Conservation (phyloP, 768 basidiomycete genomes). For the Pleurotus cornucopiae region DNA sequence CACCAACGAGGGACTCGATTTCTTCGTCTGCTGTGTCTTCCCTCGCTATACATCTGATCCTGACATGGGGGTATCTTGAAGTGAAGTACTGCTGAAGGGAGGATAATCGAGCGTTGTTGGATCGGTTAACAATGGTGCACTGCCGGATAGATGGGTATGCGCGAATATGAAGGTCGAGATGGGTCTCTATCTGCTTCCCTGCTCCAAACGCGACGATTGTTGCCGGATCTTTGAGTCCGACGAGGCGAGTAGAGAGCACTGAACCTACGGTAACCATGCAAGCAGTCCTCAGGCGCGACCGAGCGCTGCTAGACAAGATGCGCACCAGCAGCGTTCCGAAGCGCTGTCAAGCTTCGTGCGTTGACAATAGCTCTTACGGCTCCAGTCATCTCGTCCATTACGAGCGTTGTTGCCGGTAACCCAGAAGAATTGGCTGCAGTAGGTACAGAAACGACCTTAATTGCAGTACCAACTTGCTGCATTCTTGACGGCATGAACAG, state of each 20-base stretch:
- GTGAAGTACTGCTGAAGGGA: slow-evolving; percentile 26
- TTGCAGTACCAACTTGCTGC: slow-evolving; percentile 44
- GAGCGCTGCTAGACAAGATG: background rate
- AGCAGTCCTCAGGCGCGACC: background rate
- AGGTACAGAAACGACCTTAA: slow-evolving; percentile 84
- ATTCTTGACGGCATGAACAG: slow-evolving; percentile 86
- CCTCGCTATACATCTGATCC: background rate
- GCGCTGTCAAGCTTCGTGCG: slow-evolving; percentile 70
- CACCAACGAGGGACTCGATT: slow-evolving; percentile 29
- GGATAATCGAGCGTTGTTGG: slow-evolving; percentile 42
- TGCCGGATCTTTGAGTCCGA: slow-evolving; percentile 36
- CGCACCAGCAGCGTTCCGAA: slow-evolving; percentile 78
- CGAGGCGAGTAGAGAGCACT: slow-evolving; percentile 56
- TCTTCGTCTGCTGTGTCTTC: background rate
- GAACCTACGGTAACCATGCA: slow-evolving; percentile 43
- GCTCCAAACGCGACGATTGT: slow-evolving; percentile 66
- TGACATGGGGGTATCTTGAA: slow-evolving; percentile 20
- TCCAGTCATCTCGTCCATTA: slow-evolving; percentile 70
- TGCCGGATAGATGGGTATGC: slow-evolving; percentile 48
- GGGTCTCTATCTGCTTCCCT: slow-evolving; percentile 65
- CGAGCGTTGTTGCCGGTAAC: slow-evolving; percentile 71
- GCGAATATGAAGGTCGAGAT: slow-evolving; percentile 57
- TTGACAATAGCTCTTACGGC: slow-evolving; percentile 74
- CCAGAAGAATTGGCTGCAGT: slow-evolving; percentile 37
- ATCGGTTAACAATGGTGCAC: slow-evolving; percentile 64